phyloP scores from a whole-genome alignment of 2,329 filamentous ascomycete species.

The Trichoderma sp. region DNA sequence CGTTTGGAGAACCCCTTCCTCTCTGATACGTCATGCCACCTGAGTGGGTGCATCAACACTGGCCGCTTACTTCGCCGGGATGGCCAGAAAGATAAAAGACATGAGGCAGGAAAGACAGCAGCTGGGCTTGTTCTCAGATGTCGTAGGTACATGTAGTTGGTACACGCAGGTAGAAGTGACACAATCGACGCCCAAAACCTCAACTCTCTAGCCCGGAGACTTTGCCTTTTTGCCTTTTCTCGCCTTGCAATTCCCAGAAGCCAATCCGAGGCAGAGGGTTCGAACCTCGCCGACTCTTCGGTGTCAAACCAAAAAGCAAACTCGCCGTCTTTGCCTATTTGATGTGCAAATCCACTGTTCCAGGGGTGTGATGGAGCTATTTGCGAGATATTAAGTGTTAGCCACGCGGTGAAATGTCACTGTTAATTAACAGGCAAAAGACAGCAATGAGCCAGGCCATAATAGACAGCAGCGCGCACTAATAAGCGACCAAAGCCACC shows the following conservation, averaged over 20 bases:
- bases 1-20: neutral
- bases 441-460: neutral
- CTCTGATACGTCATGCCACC: neutral
- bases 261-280: neutral
- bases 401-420: slow-evolving; percentile 17
- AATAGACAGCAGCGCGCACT: slow-evolving; percentile 6
- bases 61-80: neutral
- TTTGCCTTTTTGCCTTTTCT: neutral
- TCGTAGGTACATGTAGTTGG: neutral
- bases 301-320: neutral
- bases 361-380: neutral
- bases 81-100: neutral
- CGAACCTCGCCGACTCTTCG: neutral
- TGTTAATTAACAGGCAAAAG: slow-evolving; percentile 2
- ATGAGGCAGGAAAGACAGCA: neutral
- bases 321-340: neutral
- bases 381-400: neutral
- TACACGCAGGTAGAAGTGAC: neutral
- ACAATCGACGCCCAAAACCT: neutral
- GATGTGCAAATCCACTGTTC: neutral
- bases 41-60: neutral
- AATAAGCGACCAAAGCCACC: slow-evolving; percentile 9
- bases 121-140: neutral
- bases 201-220: neutral
- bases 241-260: neutral